Base-by-base conservation (phyloP, 257 asterid species). In the Pogostemon cablin region DNA sequence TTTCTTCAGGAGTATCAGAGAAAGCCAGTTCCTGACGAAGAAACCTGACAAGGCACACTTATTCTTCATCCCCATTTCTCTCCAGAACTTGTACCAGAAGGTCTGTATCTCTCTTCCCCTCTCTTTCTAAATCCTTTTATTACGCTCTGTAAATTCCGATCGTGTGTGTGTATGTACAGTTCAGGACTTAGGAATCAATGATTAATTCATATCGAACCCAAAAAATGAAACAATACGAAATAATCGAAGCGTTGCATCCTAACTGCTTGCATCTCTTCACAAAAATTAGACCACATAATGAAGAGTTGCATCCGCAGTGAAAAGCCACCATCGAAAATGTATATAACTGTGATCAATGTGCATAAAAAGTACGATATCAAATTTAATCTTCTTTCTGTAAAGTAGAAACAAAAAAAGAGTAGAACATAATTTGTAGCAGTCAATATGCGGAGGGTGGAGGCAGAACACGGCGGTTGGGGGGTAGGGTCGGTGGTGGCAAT, bases 41-140 rank as follows among this genome's bases (percentile, higher is more conserved):
- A 86, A 86, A 77, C 92, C 95, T 7, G 64, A 75, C 42, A 67
- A 69, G 42, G 90, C 92, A 12, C 79, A 84, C 65, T 69, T 86
- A 75, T 86, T 88, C 74, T 86, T 86, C 86, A 84, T 88, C 57
- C 95, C 92, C 4, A 76, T 86, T 73, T 88, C 95, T 39, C 81
- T 84, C 75, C 90, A 84, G 59, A 86, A 81, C 80, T 65, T 81
- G 81, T 55, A 66, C 37, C 62, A 37, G 1, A 72, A 72, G 81
- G 67, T 78, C 35, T 40, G 1, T 37, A 9, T 50, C 53, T 62
- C 41, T 57, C 58, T 64, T 46, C 37, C 35, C 15, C 38, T 62
- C 48, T 48, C 15, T 53, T 10, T 53, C 8, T 25, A 25, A 25
- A 25, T 25, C 11, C 11, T 5, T 11, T 15, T 17, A n/a, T 50